These are phyloP conservation scores for Hanseniaspora lindneri DNA, from an alignment of 805 yeast species.

Conservation along the genomic window DNA sequence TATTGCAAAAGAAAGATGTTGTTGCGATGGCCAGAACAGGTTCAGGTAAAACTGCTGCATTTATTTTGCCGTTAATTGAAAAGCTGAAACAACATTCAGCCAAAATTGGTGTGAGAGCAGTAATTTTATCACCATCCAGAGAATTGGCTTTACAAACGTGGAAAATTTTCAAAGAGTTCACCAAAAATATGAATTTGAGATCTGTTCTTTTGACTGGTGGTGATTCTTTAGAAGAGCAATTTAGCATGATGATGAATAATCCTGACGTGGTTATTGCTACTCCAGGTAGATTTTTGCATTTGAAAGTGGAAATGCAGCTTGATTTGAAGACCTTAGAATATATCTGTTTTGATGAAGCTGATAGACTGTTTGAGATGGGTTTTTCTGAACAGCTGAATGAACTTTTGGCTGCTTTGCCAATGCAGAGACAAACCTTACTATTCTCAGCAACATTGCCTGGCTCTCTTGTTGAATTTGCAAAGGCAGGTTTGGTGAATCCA, in stretches of 20 bases:
- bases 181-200: slow-evolving; percentile 72
- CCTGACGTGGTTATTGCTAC: slow-evolving; percentile 95
- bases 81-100: slow-evolving; percentile 72
- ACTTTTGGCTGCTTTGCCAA: slow-evolving; percentile 69
- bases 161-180: slow-evolving; percentile 78
- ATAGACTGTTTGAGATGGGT: slow-evolving; percentile 91
- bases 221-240: slow-evolving; percentile 95
- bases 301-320: slow-evolving; percentile 87
- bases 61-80: slow-evolving; percentile 80
- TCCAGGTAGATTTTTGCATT: slow-evolving; percentile 93
- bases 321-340: slow-evolving; percentile 76
- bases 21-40: slow-evolving; percentile 99
- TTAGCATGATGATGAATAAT: slow-evolving; percentile 78
- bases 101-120: slow-evolving; percentile 77
- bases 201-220: slow-evolving; percentile 85
- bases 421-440: slow-evolving; percentile 71
- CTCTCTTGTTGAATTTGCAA: slow-evolving; percentile 88
- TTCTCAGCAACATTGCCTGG: slow-evolving; percentile 93
- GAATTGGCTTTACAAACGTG: slow-evolving; percentile 90
- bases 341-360: slow-evolving; percentile 94
- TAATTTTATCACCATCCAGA: slow-evolving; percentile 86
- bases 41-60: slow-evolving; percentile 97
- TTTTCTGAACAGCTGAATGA: slow-evolving; percentile 89
- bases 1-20: slow-evolving; percentile 78
- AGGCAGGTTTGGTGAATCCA: slow-evolving; percentile 89